Evolutionary conservation across 1,284 basidiomycete genomes (phyloP).

Genomic region (Termitomyces sp.): DNA sequence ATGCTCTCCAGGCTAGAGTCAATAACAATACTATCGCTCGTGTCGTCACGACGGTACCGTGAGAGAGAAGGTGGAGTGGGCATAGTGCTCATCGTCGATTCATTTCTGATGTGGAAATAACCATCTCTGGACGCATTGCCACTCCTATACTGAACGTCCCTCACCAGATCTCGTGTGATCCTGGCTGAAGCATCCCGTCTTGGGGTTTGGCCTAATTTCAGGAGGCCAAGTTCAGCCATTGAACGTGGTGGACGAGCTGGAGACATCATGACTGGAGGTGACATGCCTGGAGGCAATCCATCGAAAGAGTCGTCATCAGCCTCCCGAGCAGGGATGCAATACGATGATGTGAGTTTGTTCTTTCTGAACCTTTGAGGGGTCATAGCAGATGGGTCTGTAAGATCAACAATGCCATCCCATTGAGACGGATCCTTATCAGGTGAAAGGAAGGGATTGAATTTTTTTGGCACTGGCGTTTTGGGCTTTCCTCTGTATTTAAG

Average conservation of each 20-base stretch:
- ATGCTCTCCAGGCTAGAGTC: slow-evolving; percentile 38
- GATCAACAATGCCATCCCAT: slow-evolving; percentile 75
- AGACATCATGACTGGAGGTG: slow-evolving; percentile 81
- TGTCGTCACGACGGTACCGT: slow-evolving; percentile 46
- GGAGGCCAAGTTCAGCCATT: slow-evolving; percentile 42
- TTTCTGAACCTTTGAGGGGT: slow-evolving; percentile 33
- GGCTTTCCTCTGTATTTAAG: slow-evolving; percentile 40
- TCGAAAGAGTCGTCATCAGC: slow-evolving; percentile 50
- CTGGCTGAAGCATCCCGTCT: slow-evolving; percentile 61
- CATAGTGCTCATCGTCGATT: slow-evolving; percentile 62
- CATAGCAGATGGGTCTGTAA: slow-evolving; percentile 52
- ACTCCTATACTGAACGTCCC: slow-evolving; percentile 37
- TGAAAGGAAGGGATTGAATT: slow-evolving; percentile 59
- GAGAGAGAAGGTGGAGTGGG: slow-evolving; percentile 65
- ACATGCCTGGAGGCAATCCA: slow-evolving; percentile 65
- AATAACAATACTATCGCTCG: slow-evolving; percentile 43
- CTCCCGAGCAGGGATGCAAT: slow-evolving; percentile 29
- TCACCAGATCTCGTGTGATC: slow-evolving; percentile 58
- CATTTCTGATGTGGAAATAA: slow-evolving; percentile 23
- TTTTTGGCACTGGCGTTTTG: slow-evolving; percentile 51
- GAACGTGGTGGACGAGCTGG: slow-evolving; percentile 70
- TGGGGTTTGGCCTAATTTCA: slow-evolving; percentile 58
- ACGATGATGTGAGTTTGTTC: slow-evolving; percentile 27
- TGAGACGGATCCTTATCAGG: slow-evolving; percentile 42
- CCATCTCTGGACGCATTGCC: slow-evolving; percentile 23